phyloP scores from a whole-genome alignment of 2,329 filamentous ascomycete genomes.

The Paracamarosporium sp. region DNA sequence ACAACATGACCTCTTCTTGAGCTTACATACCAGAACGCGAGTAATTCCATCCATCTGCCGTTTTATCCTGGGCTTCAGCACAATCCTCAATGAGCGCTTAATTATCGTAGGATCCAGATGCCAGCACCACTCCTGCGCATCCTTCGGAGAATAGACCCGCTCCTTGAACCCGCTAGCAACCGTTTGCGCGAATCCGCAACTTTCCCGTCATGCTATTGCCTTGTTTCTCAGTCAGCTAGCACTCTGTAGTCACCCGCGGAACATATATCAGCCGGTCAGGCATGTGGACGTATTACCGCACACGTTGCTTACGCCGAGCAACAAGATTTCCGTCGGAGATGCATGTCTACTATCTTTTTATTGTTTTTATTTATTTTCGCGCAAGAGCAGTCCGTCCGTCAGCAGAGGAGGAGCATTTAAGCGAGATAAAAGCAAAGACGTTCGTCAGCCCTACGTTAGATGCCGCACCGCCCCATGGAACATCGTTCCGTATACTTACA shows the following conservation, averaged over 20 bases:
- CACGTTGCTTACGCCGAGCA: neutral
- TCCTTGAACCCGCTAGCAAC: neutral
- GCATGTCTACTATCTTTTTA: no score
- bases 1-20: neutral
- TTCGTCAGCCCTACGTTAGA: neutral
- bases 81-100: neutral
- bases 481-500: no score
- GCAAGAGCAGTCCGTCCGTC: neutral
- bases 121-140: neutral
- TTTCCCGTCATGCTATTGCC: neutral
- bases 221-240: neutral
- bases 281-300: neutral
- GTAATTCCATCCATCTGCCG: neutral
- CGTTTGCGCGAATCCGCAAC: neutral
- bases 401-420: neutral
- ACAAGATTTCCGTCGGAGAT: neutral
- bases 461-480: neutral
- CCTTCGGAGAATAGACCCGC: conserved; percentile 1
- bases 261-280: neutral
- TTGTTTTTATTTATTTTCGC: no score
- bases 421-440: neutral
- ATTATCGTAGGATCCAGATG: neutral
- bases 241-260: neutral
- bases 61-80: neutral
- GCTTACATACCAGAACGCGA: neutral